These are phyloP conservation scores for Mastigamoeba balamuthi DNA, from an alignment of 78 protist genomes.

Conservation along the genomic window DNA sequence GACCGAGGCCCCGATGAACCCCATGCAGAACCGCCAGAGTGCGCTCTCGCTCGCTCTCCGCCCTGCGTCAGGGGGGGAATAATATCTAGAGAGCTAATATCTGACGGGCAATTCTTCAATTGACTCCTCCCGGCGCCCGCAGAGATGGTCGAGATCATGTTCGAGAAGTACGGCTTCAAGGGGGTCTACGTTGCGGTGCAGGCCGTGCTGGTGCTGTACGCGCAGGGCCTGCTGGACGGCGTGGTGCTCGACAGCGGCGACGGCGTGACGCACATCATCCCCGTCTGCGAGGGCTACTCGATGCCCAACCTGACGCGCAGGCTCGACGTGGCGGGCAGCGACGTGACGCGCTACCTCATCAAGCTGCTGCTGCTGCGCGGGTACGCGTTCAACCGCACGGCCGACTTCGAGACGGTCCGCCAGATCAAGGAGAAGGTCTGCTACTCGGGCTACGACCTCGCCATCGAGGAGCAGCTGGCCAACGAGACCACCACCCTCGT, in stretches of 20 bases:
- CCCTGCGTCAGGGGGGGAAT: too few relatives aligned
- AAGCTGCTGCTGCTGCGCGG: conserved; percentile 89
- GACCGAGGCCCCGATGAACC: conserved; percentile 97
- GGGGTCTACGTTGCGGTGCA: conserved; percentile 83
- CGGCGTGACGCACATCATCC: conserved; percentile 99
- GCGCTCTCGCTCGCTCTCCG: too few relatives aligned
- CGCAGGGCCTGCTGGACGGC: conserved; percentile 72
- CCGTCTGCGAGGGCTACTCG: conserved; percentile 94
- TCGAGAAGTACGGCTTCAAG: conserved; percentile 89
- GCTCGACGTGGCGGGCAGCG: conserved; percentile 95
- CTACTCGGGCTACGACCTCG: conserved; percentile 90
- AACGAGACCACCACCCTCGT: conserved; percentile 91
- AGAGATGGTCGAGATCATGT: conserved; percentile 83
- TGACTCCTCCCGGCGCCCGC: too few relatives aligned
- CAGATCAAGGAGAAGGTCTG: conserved; percentile 94
- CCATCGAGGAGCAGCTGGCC: conserved; percentile 78
- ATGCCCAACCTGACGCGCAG: conserved; percentile 82
- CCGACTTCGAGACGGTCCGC: conserved; percentile 98
- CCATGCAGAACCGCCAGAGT: conserved; percentile 53
- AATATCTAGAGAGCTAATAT: too few relatives aligned
- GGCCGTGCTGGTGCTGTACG: neutral
- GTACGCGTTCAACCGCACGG: conserved; percentile 92
- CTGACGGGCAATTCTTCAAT: too few relatives aligned
- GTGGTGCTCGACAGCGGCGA: conserved; percentile 98
- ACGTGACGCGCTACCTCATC: conserved; percentile 78